Evolutionary conservation across 2,329 filamentous ascomycete genomes (phyloP).

Genomic region (Fonsecaea erecta): DNA sequence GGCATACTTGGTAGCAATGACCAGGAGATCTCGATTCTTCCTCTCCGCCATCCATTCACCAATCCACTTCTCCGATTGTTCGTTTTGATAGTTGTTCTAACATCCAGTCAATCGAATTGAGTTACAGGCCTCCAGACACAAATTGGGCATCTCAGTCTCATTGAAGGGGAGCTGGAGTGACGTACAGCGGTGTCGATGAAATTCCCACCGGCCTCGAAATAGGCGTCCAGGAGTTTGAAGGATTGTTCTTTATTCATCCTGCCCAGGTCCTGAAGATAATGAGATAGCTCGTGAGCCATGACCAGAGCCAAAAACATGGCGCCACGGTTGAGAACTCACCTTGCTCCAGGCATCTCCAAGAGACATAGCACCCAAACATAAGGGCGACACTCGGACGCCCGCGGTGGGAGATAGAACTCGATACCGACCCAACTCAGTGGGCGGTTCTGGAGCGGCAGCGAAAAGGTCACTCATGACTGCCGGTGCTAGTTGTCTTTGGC

Average conservation of each 20-base stretch:
- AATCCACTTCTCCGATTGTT: constrained; percentile 68
- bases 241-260: constrained; percentile 66
- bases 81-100: constrained; percentile 67
- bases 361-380: constrained; percentile 52
- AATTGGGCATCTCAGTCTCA: background rate
- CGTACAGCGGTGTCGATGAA: constrained; percentile 68
- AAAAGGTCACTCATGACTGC: constrained; percentile 36
- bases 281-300: background rate
- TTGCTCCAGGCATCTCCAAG: constrained; percentile 44
- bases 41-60: constrained; percentile 64
- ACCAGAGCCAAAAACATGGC: background rate
- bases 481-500: background rate
- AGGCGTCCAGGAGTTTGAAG: constrained; percentile 70
- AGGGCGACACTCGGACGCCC: constrained; percentile 67
- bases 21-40: constrained; percentile 69
- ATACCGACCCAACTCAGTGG: constrained; percentile 67
- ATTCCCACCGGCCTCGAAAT: constrained; percentile 68
- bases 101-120: background rate
- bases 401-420: constrained; percentile 70
- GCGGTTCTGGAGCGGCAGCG: constrained; percentile 54
- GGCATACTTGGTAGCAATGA: constrained; percentile 70
- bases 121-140: background rate
- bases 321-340: constrained; percentile 41
- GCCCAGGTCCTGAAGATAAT: constrained; percentile 18
- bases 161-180: background rate